Evolutionary conservation across 768 basidiomycete genomes (phyloP).

Genomic region (Rhodotorula graminis): DNA sequence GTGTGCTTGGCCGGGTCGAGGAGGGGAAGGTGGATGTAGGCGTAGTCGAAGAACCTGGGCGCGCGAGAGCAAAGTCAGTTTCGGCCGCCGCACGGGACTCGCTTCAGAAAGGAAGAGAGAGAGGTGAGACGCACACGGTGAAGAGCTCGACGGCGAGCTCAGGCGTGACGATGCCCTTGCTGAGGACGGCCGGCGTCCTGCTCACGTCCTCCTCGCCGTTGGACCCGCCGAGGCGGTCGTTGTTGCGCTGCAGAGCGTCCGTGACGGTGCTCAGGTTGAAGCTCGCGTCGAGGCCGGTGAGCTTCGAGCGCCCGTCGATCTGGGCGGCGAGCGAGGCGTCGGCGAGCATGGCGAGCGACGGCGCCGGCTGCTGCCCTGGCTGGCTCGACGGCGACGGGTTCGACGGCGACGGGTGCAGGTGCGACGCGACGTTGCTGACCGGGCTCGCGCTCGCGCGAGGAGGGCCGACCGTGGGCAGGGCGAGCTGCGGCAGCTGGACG

Average conservation of each 20-base stretch:
- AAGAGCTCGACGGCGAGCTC: constrained; percentile 90
- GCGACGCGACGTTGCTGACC: neutral
- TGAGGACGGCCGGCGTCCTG: constrained; percentile 19
- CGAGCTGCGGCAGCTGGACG: neutral
- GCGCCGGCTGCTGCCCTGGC: neutral
- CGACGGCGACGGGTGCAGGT: neutral
- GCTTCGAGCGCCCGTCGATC: constrained; percentile 21
- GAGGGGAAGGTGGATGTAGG: constrained; percentile 58
- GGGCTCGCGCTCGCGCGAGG: neutral
- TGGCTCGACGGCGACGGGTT: constrained; percentile 1
- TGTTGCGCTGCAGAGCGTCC: constrained; percentile 16
- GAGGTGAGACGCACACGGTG: constrained; percentile 54
- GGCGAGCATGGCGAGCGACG: constrained; percentile 24
- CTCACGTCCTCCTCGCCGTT: neutral
- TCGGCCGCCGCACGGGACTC: too few relatives aligned
- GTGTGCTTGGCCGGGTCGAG: constrained; percentile 86
- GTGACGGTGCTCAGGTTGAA: constrained; percentile 32
- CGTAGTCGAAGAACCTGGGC: constrained; percentile 44
- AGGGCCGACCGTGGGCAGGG: neutral
- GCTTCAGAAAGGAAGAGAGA: neutral
- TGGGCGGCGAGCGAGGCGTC: constrained; percentile 32
- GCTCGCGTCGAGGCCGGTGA: constrained; percentile 22
- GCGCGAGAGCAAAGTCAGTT: too few relatives aligned
- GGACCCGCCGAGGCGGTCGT: neutral
- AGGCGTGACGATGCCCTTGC: constrained; percentile 57